Evolutionary conservation across 441 rosid genomes (phyloP), one percentile per base, ranked within the genome.

Genomic region (Aquilaria agallochum): DNA sequence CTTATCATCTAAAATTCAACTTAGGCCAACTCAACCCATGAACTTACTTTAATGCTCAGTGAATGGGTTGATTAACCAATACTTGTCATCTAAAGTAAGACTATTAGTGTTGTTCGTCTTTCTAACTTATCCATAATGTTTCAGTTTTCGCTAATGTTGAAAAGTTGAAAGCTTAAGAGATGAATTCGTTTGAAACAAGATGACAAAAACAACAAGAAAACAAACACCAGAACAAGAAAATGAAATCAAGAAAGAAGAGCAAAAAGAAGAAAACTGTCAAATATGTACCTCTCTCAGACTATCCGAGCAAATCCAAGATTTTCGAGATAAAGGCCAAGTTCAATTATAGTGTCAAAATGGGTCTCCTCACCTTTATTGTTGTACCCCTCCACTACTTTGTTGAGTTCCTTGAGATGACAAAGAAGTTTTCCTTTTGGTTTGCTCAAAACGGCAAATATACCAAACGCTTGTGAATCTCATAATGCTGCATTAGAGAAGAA

Each of bases 261-360:
- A 69, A 11, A 84, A 80, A 55, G 80, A 63, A 27, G 70, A 56
- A 15, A 70, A 62, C 46, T 79, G 78, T 57, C 80, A 71, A 62
- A 63, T 87, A 27, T 53, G 27, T 20, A 20, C 27, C 48, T 20
- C 80, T 87, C 3, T 68, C 55, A 40, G 86, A 76, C 40, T 84
- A 84, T 31, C 88, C 93, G 0, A 88, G 93, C 2, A 82, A 86
- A 13, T 84, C 88, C n/a, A 85, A 82, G 58, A 73, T 83, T 13
- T 87, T 87, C 60, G 88, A 87, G 80, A 46, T 76, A 74, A 80
- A 78, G 27, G 88, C 88, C 2, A 20, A 20, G 27, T 20, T 82
- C 80, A 84, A 88, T 68, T 87, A 87, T 58, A 88, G 93, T 30
- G 88, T 84, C 51, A 87, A 84, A 76, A 59, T 84, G 63, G 90